These are phyloP conservation scores for Prunus mira DNA, from an alignment of 306 rosid genomes.

Conservation along the genomic window DNA sequence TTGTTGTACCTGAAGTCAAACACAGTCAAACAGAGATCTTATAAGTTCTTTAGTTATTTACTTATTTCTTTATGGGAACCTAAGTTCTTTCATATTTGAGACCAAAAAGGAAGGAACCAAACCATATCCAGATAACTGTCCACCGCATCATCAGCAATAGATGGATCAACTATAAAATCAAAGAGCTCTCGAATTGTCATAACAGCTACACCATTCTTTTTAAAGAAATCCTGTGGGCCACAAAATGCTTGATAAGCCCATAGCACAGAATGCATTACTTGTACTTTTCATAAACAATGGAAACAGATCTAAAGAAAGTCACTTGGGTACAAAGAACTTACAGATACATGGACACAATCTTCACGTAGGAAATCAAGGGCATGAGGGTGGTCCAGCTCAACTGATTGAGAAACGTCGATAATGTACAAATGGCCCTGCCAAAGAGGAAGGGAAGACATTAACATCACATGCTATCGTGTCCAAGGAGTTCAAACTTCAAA, in stretches of 20 bases:
- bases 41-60: neutral
- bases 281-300: neutral
- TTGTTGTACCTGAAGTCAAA: constrained; percentile 52
- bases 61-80: neutral
- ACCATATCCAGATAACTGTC: constrained; percentile 87
- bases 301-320: neutral
- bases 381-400: constrained; percentile 86
- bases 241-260: constrained; percentile 15
- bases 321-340: constrained; percentile 26
- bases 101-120: neutral
- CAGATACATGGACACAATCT: constrained; percentile 79
- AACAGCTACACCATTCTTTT: constrained; percentile 86
- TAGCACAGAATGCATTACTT: neutral
- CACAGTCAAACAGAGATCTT: neutral
- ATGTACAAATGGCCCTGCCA: constrained; percentile 82
- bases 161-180: constrained; percentile 84
- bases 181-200: constrained; percentile 79
- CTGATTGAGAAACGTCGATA: constrained; percentile 93
- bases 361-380: constrained; percentile 81
- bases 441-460: constrained; percentile 1
- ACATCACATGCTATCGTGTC: neutral
- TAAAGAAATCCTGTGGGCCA: constrained; percentile 72
- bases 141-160: constrained; percentile 68
- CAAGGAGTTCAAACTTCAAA: neutral
- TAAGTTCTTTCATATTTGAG: neutral